Evolutionary conservation across 2,329 filamentous ascomycete species (phyloP), one percentile per base, ranked within the genome.

Genomic region (Monosporascus ibericus): DNA sequence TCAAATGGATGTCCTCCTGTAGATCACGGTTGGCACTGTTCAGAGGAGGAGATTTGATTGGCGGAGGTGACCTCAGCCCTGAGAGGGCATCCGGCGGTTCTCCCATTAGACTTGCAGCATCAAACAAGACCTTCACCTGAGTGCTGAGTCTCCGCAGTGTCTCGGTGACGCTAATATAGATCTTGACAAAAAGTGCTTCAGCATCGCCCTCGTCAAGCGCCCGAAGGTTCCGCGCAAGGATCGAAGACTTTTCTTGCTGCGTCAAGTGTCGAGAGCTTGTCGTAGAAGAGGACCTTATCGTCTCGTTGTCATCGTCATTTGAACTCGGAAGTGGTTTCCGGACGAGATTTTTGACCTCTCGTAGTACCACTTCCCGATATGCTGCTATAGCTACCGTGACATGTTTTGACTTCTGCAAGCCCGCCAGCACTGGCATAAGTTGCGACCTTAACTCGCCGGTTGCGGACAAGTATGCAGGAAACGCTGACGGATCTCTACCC

Each of bases 121-220:
- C 94, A 9, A 99, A 77, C n/a, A 99, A 72, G 9, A 97, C 85
- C 68, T 99, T 99, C 51, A 94, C 88, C 67, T 97, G 92, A 0
- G 90, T 92, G 18, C 90, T 90, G 7, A 96, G 74, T 63, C 94
- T 81, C 52, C 94, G 80, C 47, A 99, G 69, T 3, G 89, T 89
- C 72, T 99, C 94, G 4, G 92, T 87, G 8, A 96, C 86, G 36
- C 88, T 85, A 18, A 91, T 87, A 64, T 97, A 99, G 17, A 95
- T 87, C 52, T 84, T 88, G 30, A 84, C 76, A 15, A 97, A 79
- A 61, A 97, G 81, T 6, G 85, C 82, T 69, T 97, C 92, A 0
- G 91, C 90, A 69, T 95, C 91, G 52, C 87, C 84, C 1, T 89
- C 76, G 50, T 95, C 91, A 54, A 99, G 74, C 0, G 89, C 85